phyloP scores from a whole-genome alignment of 345 rosid genomes.

The Salix brachista region DNA sequence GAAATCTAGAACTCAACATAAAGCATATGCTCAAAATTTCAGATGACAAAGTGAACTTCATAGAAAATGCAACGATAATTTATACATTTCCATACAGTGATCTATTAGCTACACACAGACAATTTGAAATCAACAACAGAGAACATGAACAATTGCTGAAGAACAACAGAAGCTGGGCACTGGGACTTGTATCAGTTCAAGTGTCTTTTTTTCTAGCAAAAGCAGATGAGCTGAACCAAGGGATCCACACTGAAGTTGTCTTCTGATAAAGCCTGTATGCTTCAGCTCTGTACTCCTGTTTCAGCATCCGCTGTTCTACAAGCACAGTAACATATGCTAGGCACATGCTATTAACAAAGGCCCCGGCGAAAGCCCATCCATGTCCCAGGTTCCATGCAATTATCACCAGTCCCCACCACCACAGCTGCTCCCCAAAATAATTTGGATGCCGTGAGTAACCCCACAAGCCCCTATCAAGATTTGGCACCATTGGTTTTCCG shows the following conservation, averaged over 20 bases:
- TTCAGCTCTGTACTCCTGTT: conserved; percentile 72
- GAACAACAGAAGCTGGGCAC: background rate
- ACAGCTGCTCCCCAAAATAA: conserved; percentile 88
- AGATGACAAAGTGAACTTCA: background rate
- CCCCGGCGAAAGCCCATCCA: conserved; percentile 66
- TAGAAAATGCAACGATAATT: background rate
- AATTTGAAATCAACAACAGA: background rate
- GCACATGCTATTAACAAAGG: conserved; percentile 68
- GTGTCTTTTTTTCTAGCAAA: conserved; percentile 11
- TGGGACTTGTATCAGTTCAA: conserved; percentile 1
- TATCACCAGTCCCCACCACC: conserved; percentile 96
- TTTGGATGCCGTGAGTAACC: conserved; percentile 82
- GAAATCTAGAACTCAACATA: background rate
- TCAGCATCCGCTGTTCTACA: conserved; percentile 76
- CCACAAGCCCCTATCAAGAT: conserved; percentile 85
- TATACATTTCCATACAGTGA: background rate
- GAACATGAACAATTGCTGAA: background rate
- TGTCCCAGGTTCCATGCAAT: conserved; percentile 87
- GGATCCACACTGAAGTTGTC: conserved; percentile 86
- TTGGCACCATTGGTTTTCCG: conserved; percentile 63
- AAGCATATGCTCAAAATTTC: background rate
- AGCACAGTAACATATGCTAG: conserved; percentile 73
- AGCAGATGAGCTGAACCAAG: conserved; percentile 72
- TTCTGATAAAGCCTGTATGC: conserved; percentile 82
- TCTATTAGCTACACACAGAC: conserved; percentile 2